A percentile compares a stretch with the other conserved stretches of the same genome.
phyloP scores from a whole-genome alignment of 2,329 filamentous ascomycete species.

The Cladophialophora bantiana region DNA sequence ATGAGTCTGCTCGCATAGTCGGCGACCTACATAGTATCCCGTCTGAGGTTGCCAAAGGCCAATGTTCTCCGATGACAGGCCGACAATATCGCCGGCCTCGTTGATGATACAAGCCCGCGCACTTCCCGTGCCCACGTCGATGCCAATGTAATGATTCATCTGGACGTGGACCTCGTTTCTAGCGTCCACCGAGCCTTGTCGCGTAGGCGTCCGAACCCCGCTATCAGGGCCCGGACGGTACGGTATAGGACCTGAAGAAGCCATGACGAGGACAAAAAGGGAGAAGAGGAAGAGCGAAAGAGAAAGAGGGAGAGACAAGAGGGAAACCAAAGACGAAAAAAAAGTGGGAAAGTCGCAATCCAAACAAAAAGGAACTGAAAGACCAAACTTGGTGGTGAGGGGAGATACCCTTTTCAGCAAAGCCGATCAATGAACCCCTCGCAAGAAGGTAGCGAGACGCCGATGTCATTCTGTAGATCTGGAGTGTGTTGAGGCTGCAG shows the following conservation, averaged over 20 bases:
- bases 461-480: constrained; percentile 29
- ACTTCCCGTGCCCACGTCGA: constrained; percentile 96
- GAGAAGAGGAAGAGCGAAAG: neutral
- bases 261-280: neutral
- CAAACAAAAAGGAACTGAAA: neutral
- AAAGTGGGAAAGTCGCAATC: neutral
- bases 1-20: neutral
- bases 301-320: too few relatives aligned
- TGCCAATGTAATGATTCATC: constrained; percentile 74
- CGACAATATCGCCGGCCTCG: constrained; percentile 82
- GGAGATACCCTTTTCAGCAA: constrained; percentile 12
- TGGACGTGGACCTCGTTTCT: constrained; percentile 65
- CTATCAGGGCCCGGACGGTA: constrained; percentile 31
- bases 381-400: neutral
- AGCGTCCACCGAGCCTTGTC: constrained; percentile 52
- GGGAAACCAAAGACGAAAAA: neutral
- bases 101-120: constrained; percentile 97
- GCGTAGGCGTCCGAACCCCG: constrained; percentile 32
- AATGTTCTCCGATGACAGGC: constrained; percentile 75
- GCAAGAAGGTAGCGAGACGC: neutral
- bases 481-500: constrained; percentile 23
- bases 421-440: constrained; percentile 8
- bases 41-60: constrained; percentile 79
- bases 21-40: constrained; percentile 70
- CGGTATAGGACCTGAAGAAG: constrained; percentile 20